These are phyloP conservation scores for Acanthamoeba castellanii DNA, from an alignment of 208 protist genomes.

Conservation along the genomic window DNA sequence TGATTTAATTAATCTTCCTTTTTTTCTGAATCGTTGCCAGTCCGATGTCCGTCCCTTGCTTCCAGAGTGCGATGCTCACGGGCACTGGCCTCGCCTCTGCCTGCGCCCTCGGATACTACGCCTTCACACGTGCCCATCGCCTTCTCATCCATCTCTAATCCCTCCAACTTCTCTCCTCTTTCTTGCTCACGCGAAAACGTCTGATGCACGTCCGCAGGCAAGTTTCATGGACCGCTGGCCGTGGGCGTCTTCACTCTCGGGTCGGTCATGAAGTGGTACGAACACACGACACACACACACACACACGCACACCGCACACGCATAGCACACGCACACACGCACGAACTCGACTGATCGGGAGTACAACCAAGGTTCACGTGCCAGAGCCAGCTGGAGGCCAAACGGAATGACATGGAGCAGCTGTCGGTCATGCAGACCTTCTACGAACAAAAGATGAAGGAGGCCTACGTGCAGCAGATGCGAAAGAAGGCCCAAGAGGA, in stretches of 20 bases:
- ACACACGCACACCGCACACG: no score
- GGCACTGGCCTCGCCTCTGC: background rate
- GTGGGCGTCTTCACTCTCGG: background rate
- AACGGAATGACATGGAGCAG: constrained; percentile 29
- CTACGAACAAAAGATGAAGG: constrained; percentile 40
- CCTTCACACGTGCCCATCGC: background rate
- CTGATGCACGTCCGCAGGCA: background rate
- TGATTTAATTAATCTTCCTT: no score
- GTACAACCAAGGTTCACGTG: background rate
- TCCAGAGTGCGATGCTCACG: background rate
- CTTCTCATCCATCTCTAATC: background rate
- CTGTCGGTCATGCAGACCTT: constrained; percentile 5
- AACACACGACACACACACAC: no score
- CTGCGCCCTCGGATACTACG: background rate
- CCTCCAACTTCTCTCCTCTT: background rate
- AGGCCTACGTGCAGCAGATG: background rate
- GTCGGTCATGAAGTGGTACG: constrained; percentile 21
- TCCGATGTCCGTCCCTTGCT: background rate
- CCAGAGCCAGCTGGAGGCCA: constrained; percentile 15
- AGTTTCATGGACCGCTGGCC: background rate
- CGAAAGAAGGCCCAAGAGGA: background rate
- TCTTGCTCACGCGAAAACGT: background rate
- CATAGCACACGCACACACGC: background rate
- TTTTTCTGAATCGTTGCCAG: background rate
- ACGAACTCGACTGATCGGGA: no score